A percentile compares a stretch with the other conserved stretches of the same genome.
These are phyloP conservation scores for Acarospora socialis DNA, from an alignment of 2,329 filamentous ascomycete species.

Conservation along the genomic window DNA sequence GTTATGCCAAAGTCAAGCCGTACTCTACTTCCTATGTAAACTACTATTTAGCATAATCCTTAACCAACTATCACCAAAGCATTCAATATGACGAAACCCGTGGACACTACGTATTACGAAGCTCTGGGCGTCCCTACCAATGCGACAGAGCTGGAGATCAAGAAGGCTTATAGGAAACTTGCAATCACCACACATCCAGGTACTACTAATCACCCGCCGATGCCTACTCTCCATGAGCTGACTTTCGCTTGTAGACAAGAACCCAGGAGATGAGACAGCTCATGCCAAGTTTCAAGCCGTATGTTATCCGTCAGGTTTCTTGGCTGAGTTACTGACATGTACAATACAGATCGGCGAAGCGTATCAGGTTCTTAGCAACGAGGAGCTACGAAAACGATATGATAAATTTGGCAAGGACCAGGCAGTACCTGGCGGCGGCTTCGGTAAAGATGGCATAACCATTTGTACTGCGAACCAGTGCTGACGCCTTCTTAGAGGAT, in stretches of 20 bases:
- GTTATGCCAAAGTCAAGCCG: too few species aligned
- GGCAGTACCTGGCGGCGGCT: conserved; percentile 79
- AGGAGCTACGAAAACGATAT: conserved; percentile 77
- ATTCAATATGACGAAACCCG: conserved; percentile 51
- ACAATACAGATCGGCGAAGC: conserved; percentile 50
- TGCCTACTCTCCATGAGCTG: too few species aligned
- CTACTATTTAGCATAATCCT: too few species aligned
- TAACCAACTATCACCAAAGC: conserved; percentile 5
- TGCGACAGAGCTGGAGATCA: conserved; percentile 83
- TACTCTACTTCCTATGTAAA: too few species aligned
- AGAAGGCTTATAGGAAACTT: conserved; percentile 89
- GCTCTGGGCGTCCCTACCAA: conserved; percentile 69
- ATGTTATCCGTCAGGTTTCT: conserved; percentile 17
- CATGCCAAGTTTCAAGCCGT: conserved; percentile 90
- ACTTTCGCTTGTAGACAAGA: conserved; percentile 57
- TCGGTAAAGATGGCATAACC: conserved; percentile 41
- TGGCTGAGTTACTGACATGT: conserved; percentile 13
- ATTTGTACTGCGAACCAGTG: conserved; percentile 1
- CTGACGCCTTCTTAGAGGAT: conserved; percentile 44
- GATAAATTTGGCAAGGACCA: conserved; percentile 96
- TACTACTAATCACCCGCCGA: conserved; percentile 20
- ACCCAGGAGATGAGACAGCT: conserved; percentile 86
- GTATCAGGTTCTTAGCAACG: conserved; percentile 69
- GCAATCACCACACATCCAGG: conserved; percentile 88
- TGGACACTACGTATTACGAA: conserved; percentile 81